Conservation (phyloP, 2,329 filamentous ascomycete species). For the Stachybotrys echinatus region DNA sequence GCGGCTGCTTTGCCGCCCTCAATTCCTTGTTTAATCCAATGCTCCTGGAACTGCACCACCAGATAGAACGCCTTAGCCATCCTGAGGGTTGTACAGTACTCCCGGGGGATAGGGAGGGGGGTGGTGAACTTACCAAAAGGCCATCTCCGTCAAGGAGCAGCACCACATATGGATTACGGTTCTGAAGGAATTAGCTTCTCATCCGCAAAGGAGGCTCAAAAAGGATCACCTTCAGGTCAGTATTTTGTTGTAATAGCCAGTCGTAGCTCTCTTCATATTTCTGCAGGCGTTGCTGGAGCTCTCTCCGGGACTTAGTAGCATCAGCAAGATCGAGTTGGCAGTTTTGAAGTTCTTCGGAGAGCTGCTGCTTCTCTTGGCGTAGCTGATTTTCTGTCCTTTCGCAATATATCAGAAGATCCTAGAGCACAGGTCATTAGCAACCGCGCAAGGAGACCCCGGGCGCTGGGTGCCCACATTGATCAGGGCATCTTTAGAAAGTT, state of each 20-base stretch:
- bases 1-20: conserved; percentile 51
- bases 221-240: conserved; percentile 39
- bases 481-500: conserved; percentile 35
- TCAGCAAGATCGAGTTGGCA: conserved; percentile 45
- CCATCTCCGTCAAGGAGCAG: conserved; percentile 60
- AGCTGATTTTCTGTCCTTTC: conserved; percentile 38
- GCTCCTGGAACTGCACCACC: conserved; percentile 47
- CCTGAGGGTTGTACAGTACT: too few relatives aligned
- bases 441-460: neutral
- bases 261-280: conserved; percentile 29
- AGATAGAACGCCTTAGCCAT: neutral
- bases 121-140: conserved; percentile 40
- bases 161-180: conserved; percentile 53
- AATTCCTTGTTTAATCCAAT: conserved; percentile 47
- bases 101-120: too few relatives aligned
- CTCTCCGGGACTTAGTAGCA: conserved; percentile 40
- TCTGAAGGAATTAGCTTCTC: conserved; percentile 30
- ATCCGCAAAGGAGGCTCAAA: conserved; percentile 1
- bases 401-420: conserved; percentile 26
- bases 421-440: conserved; percentile 10
- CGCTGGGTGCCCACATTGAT: conserved; percentile 33
- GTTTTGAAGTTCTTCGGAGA: conserved; percentile 36
- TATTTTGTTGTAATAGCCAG: conserved; percentile 30
- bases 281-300: conserved; percentile 43
- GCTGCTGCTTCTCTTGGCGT: conserved; percentile 35